Conservation (phyloP, 106 monocot genomes). For the Xerophyta viscosa region DNA sequence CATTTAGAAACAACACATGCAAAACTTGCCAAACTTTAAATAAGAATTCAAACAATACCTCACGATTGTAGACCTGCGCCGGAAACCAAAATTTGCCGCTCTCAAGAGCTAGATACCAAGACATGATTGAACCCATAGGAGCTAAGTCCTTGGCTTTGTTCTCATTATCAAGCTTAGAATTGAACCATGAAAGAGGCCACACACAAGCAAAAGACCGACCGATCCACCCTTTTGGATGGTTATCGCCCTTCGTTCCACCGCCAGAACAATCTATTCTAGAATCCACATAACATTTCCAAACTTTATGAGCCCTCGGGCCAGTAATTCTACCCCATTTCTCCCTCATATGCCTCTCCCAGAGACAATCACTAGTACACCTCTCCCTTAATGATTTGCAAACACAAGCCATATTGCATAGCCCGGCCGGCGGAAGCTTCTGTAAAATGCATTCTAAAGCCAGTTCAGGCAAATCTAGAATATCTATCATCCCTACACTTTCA, state of each 20-base stretch:
- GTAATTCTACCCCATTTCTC: conserved; percentile 74
- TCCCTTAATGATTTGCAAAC: conserved; percentile 51
- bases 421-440: conserved; percentile 46
- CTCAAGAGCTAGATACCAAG: conserved; percentile 59
- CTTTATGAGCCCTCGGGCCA: conserved; percentile 26
- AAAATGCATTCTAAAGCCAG: conserved; percentile 64
- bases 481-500: conserved; percentile 19
- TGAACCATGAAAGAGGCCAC: conserved; percentile 51
- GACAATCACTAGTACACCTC: conserved; percentile 45
- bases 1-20: too few species aligned
- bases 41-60: conserved; percentile 29
- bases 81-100: conserved; percentile 80
- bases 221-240: conserved; percentile 14
- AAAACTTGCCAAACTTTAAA: too few species aligned
- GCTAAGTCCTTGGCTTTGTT: neutral
- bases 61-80: conserved; percentile 82
- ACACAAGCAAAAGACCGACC: conserved; percentile 33
- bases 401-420: conserved; percentile 46
- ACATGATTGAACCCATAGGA: conserved; percentile 43
- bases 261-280: conserved; percentile 6
- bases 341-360: conserved; percentile 72
- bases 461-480: conserved; percentile 75
- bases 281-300: conserved; percentile 40
- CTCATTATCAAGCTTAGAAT: conserved; percentile 11
- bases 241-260: neutral